Conservation (phyloP, 2,329 filamentous ascomycete species). For the Fusarium torreyae region DNA sequence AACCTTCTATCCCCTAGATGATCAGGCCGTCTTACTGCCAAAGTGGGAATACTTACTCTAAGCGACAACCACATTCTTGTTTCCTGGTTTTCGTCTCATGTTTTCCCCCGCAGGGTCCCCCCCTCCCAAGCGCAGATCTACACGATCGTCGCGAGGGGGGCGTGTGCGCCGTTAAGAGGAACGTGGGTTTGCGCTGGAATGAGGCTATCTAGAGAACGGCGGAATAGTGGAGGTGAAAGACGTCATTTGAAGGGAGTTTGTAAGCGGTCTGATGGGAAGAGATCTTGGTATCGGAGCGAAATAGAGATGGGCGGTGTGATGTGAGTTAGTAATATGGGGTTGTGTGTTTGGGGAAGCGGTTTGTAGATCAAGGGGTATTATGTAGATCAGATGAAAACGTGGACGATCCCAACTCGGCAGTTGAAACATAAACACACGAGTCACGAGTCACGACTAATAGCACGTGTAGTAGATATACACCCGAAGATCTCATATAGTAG, state of each 20-base stretch:
- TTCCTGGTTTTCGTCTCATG: slow-evolving; percentile 23
- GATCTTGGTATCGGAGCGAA: neutral
- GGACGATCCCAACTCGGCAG: slow-evolving; percentile 30
- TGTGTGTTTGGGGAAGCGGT: neutral
- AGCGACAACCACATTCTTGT: neutral
- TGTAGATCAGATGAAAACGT: slow-evolving; percentile 28
- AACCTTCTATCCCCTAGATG: slow-evolving; percentile 10
- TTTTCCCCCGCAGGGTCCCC: slow-evolving; percentile 34
- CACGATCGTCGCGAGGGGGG: slow-evolving; percentile 26
- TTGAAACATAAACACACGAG: slow-evolving; percentile 17
- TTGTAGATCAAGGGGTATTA: slow-evolving; percentile 22
- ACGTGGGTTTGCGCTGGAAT: slow-evolving; percentile 8
- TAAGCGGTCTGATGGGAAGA: slow-evolving; percentile 6
- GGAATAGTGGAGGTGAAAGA: slow-evolving; percentile 6
- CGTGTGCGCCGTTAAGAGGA: slow-evolving; percentile 7
- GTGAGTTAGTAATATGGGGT: neutral
- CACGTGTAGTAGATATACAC: slow-evolving; percentile 9
- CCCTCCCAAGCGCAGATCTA: slow-evolving; percentile 18
- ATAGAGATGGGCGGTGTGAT: slow-evolving; percentile 28
- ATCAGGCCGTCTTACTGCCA: slow-evolving; percentile 1
- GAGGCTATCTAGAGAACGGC: slow-evolving; percentile 24
- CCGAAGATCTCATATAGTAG: neutral
- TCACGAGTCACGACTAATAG: slow-evolving; percentile 4
- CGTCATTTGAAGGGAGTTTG: slow-evolving; percentile 10
- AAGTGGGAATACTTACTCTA: neutral